Evolutionary conservation across 495 filamentous ascomycete genomes (phyloP), one percentile per base, ranked within the genome.

Genomic region (Lepidopterella palustris): DNA sequence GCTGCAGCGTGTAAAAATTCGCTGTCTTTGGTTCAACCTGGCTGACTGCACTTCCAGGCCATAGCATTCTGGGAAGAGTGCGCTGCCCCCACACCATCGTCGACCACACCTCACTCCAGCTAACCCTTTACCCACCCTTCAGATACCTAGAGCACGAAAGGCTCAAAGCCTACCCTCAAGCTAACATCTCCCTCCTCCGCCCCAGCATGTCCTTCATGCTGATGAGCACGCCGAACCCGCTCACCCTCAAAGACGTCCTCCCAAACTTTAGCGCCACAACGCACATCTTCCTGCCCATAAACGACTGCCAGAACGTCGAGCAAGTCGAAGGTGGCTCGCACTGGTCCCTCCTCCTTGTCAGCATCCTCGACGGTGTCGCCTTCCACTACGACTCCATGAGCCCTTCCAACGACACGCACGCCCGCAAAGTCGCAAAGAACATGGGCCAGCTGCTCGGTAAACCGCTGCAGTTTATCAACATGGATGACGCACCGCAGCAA

Each of bases 31-130:
- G 47, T 25, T 51, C 47, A 24, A 24, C 47, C 47, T 53, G 29
- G 39, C 28, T 29, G 28, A 40, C 23, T 24, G 27, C 49, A 48
- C n/a, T 51, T 27, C 45, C 59, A 90, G 87, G 85, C 82, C 61
- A 98, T 98, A 50, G 87, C 90, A 53, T 98, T 98, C 71, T 98
- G 93, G 92, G 88, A 97, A 80, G 93, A 97, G 84, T 96, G 84
- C 53, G 31, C 45, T 54, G 40, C 57, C 21, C 53, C 18, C n/a
- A 35, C 5, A 5, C 32, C 10, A 49, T 20, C 31, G 6, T 5
- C 18, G 13, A 13, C n/a, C 25, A n/a, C 20, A 28, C 23, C 18
- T 1, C 5, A 59, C 11, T 4, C n/a, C n/a, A 21, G 4, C 45
- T 26, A 49, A 49, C 45, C 5, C 18, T 21, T 13, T 3, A 13